Evolutionary conservation across 345 rosid species (phyloP).

Genomic region (Euphorbia peplus): DNA sequence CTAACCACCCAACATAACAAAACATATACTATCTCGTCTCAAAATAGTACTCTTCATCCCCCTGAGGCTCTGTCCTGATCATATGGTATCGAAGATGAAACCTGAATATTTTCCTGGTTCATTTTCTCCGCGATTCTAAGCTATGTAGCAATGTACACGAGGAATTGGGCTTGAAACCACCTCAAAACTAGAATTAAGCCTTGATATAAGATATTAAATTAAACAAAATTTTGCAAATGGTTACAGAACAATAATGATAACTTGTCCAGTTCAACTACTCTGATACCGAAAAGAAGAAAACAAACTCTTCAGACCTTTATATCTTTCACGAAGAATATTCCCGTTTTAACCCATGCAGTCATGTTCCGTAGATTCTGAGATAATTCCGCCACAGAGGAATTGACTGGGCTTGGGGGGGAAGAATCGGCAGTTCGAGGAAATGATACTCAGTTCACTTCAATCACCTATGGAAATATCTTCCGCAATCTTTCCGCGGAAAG

Average conservation of each 20-base stretch:
- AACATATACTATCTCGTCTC: not conserved
- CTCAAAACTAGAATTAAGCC: conserved; percentile 4
- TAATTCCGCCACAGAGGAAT: not conserved
- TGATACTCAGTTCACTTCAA: not conserved
- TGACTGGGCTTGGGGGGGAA: not conserved
- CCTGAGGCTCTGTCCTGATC: too few relatives aligned
- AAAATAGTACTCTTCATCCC: not conserved
- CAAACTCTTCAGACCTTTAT: not conserved
- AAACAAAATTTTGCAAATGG: conserved; percentile 42
- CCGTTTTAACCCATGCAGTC: not conserved
- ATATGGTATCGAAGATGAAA: too few relatives aligned
- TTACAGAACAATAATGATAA: conserved; percentile 15
- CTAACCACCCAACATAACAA: not conserved
- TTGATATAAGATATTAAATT: not conserved
- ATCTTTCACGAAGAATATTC: conserved; percentile 7
- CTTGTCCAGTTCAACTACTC: not conserved
- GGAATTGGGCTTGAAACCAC: not conserved
- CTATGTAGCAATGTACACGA: not conserved
- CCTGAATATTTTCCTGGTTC: not conserved
- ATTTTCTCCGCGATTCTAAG: not conserved
- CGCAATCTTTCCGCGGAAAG: conserved; percentile 69
- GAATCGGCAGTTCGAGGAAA: not conserved
- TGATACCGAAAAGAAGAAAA: not conserved
- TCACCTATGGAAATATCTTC: conserved; percentile 45
- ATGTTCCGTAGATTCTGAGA: not conserved